A percentile compares a stretch with the other conserved stretches of the same genome.
Conservation (phyloP, 2,329 filamentous ascomycete species). For the Trichophyton benhamiae region DNA sequence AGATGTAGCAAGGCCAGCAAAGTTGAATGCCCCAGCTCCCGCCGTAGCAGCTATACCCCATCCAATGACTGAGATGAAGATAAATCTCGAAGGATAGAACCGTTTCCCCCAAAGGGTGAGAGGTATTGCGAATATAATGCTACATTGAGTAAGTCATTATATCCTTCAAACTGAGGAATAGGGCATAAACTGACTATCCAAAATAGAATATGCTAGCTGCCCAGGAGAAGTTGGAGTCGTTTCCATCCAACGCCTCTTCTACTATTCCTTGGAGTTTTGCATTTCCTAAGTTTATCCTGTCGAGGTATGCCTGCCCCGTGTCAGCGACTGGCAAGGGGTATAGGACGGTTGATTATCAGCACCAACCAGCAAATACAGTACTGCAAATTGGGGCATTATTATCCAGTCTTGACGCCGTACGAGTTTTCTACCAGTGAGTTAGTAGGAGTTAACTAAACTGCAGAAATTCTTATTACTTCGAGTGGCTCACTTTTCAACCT, state of each 20-base stretch:
- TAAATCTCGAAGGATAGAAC: conserved; percentile 12
- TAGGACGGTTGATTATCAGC: neutral
- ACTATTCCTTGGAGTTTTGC: conserved; percentile 12
- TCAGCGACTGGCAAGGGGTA: neutral
- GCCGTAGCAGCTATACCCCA: conserved; percentile 47
- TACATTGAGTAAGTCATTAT: conserved; percentile 5
- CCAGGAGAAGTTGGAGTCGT: conserved; percentile 11
- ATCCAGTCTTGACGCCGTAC: conserved; percentile 13
- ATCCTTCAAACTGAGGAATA: neutral
- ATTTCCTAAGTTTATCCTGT: conserved; percentile 13
- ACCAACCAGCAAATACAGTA: conserved; percentile 11
- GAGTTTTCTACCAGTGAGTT: conserved; percentile 7
- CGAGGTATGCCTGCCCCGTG: conserved; percentile 10
- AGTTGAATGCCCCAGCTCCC: conserved; percentile 43
- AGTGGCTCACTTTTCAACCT: conserved; percentile 10
- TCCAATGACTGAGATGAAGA: conserved; percentile 12
- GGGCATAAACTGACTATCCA: conserved; percentile 11
- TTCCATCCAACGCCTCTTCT: conserved; percentile 8
- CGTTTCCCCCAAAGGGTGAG: conserved; percentile 13
- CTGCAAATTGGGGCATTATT: conserved; percentile 13
- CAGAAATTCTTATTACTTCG: neutral
- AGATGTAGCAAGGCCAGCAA: conserved; percentile 42
- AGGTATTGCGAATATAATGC: conserved; percentile 11
- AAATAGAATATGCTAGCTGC: conserved; percentile 14
- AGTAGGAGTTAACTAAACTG: neutral